Percentiles rank a stretch among this genome's conserved stretches.
Conservation (phyloP, 2,329 filamentous ascomycete genomes). For the Clonostachys byssicola region DNA sequence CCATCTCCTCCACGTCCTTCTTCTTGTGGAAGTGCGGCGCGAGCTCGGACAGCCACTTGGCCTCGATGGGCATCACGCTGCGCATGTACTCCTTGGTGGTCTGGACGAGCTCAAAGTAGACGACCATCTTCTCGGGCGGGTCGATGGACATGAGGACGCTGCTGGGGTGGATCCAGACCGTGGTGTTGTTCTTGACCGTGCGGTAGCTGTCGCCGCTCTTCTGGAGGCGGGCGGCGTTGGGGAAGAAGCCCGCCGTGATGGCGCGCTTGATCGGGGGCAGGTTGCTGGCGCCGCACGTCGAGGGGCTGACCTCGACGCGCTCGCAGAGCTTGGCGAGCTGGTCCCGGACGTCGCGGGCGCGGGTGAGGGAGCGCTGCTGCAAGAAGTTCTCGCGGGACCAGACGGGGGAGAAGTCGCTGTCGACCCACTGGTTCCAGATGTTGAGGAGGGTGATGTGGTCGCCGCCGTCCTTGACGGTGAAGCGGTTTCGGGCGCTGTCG, state of each 20-base stretch:
- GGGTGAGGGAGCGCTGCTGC: slow-evolving; percentile 82
- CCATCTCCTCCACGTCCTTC: slow-evolving; percentile 79
- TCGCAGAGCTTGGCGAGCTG: slow-evolving; percentile 92
- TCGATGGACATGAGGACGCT: slow-evolving; percentile 75
- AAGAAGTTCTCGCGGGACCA: slow-evolving; percentile 94
- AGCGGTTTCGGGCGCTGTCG: slow-evolving; percentile 82
- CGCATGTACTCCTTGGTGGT: slow-evolving; percentile 93
- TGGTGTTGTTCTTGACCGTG: slow-evolving; percentile 85
- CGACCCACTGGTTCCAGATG: slow-evolving; percentile 94
- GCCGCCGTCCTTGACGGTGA: slow-evolving; percentile 86
- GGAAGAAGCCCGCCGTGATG: slow-evolving; percentile 89
- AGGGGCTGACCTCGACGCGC: slow-evolving; percentile 77
- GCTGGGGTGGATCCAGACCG: slow-evolving; percentile 88
- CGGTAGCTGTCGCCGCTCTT: slow-evolving; percentile 83
- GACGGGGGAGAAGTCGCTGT: slow-evolving; percentile 80
- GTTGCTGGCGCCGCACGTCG: slow-evolving; percentile 66
- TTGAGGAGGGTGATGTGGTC: slow-evolving; percentile 87
- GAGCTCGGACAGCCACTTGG: slow-evolving; percentile 81
- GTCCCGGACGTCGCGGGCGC: slow-evolving; percentile 87
- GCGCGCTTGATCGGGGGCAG: slow-evolving; percentile 76
- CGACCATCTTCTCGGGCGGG: slow-evolving; percentile 73
- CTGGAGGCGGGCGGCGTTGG: slow-evolving; percentile 82
- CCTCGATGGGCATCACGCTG: slow-evolving; percentile 77
- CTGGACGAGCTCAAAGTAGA: slow-evolving; percentile 81
- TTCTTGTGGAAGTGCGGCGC: slow-evolving; percentile 95